Evolutionary conservation across 352 stramenopile species (phyloP).

Genomic region (Elongisporangium anandrum): DNA sequence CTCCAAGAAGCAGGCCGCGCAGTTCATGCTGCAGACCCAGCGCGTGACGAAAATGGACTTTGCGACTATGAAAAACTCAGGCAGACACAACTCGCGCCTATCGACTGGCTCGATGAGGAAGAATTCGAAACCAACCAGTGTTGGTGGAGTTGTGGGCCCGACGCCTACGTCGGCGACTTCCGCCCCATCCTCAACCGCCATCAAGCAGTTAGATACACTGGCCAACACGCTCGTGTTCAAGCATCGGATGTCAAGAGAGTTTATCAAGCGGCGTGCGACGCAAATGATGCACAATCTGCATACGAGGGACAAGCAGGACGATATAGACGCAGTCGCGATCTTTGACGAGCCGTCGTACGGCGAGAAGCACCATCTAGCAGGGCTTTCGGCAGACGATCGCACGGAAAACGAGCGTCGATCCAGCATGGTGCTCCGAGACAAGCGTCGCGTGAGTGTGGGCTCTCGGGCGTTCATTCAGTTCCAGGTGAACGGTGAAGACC

Average conservation of each 20-base stretch:
- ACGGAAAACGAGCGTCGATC: constrained; percentile 55
- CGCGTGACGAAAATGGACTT: constrained; percentile 48
- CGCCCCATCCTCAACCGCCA: background rate
- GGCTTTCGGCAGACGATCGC: constrained; percentile 45
- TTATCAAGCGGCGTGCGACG: constrained; percentile 16
- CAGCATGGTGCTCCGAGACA: constrained; percentile 48
- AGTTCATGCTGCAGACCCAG: constrained; percentile 69
- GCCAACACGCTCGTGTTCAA: background rate
- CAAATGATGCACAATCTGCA: background rate
- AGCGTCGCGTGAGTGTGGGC: constrained; percentile 60
- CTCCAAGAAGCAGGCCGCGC: constrained; percentile 52
- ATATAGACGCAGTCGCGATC: constrained; percentile 21
- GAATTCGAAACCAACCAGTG: background rate
- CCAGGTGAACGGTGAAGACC: constrained; percentile 64
- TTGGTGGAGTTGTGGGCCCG: background rate
- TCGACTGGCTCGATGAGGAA: background rate
- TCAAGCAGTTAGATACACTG: background rate
- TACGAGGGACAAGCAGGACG: constrained; percentile 5
- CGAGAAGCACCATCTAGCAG: constrained; percentile 45
- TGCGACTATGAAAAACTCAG: constrained; percentile 7
- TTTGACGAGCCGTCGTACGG: constrained; percentile 64
- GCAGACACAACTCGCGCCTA: background rate
- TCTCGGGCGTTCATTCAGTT: constrained; percentile 54
- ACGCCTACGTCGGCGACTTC: background rate
- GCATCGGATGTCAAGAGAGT: background rate